Base-by-base conservation (phyloP, 305 asterid species). In the Withania somnifera region DNA sequence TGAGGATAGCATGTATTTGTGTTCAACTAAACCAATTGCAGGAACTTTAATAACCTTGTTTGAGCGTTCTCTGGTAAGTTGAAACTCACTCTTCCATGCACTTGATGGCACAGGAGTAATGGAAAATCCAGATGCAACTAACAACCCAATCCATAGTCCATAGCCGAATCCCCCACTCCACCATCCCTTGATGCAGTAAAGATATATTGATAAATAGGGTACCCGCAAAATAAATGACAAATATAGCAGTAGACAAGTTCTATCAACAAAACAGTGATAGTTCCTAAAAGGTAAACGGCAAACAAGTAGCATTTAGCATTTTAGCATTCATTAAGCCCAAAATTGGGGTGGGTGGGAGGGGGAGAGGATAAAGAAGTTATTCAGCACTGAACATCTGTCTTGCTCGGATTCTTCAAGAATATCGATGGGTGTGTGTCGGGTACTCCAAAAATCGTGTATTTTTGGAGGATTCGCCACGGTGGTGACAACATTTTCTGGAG, bases 111-210 rank as follows among this genome's bases (percentile, higher is more conserved):
- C 95, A 3, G 98, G 99, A 89, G 92, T 91, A 54, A 97, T 97
- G 76, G 93, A 88, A 87, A 90, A 92, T 81, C 98, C 99, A 4
- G 98, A 94, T 78, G 99, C 96, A 82, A 93, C 97, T 84, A 89
- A 85, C 87, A 88, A 83, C 34, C 98, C 99, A 79, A 94, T 91
- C 99, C 99, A 97, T 36, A 97, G 81, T 83, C 99, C 98, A 79
- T 97, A 97, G 71, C 96, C 98, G 82, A 93, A 97, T 91, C 99
- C 99, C 26, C 98, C 96, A 80, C 97, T 88, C 98, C 98, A 94
- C 98, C 99, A 94, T 82, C 99, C 99, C 99, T 94, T 13, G 64
- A 84, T 68, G 79, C 83, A 82, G 87, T 81, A 80, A 64, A 52
- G 84, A 56, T 22, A 88, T 82, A 58, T 64, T 34, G 81, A 58